Evolutionary conservation across 768 basidiomycete genomes (phyloP).

Genomic region (Xerocomellus intermedius): DNA sequence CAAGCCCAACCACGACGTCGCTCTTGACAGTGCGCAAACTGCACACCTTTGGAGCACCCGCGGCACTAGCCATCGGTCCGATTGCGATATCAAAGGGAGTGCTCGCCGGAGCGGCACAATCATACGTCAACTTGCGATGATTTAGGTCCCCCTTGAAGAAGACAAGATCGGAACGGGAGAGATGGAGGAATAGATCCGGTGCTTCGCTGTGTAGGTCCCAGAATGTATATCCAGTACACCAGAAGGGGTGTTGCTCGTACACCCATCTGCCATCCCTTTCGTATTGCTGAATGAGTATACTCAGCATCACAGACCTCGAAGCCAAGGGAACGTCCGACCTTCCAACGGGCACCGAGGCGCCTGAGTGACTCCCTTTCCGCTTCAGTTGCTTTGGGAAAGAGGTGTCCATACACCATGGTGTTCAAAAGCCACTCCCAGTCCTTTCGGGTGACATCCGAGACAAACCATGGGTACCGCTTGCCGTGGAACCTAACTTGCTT

Average conservation of each 20-base stretch:
- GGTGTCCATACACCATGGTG: conserved; percentile 85
- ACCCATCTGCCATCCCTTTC: conserved; percentile 91
- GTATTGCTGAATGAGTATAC: conserved; percentile 58
- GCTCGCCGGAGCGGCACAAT: conserved; percentile 80
- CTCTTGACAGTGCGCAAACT: conserved; percentile 92
- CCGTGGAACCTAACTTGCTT: conserved; percentile 90
- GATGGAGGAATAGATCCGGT: conserved; percentile 88
- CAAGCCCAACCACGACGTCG: conserved; percentile 90
- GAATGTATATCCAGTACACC: conserved; percentile 96
- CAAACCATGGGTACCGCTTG: conserved; percentile 94
- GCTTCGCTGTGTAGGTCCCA: conserved; percentile 85
- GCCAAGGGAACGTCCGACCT: conserved; percentile 44
- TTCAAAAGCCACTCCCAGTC: conserved; percentile 95
- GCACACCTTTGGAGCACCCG: conserved; percentile 84
- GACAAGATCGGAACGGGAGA: conserved; percentile 87
- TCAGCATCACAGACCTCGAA: conserved; percentile 4
- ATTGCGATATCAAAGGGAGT: conserved; percentile 90
- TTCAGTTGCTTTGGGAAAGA: conserved; percentile 83
- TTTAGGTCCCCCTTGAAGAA: conserved; percentile 95
- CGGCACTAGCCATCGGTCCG: conserved; percentile 84
- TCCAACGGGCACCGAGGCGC: conserved; percentile 83
- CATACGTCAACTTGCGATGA: conserved; percentile 87
- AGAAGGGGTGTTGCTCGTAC: conserved; percentile 92
- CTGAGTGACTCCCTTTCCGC: conserved; percentile 78
- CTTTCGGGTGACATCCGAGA: conserved; percentile 88